These are phyloP conservation scores for Fusarium bulbicola DNA, from an alignment of 2,329 filamentous ascomycete genomes.

Conservation along the genomic window DNA sequence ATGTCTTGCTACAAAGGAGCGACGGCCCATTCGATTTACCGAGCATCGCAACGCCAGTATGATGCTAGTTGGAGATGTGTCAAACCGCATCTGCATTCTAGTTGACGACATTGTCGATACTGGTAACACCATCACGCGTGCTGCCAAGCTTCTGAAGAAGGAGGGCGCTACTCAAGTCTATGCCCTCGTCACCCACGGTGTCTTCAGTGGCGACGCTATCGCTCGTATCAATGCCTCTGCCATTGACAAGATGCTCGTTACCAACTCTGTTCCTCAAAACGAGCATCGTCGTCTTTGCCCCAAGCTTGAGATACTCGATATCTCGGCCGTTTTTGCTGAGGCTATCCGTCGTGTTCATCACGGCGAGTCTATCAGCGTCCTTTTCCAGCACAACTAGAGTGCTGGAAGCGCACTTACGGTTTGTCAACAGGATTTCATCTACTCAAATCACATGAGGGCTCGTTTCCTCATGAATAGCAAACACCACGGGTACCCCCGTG, in stretches of 20 bases:
- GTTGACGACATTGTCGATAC: conserved; percentile 96
- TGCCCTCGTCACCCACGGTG: conserved; percentile 92
- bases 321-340: conserved; percentile 92
- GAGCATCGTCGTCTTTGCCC: conserved; percentile 81
- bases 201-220: conserved; percentile 94
- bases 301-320: conserved; percentile 90
- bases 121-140: conserved; percentile 95
- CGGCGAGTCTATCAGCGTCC: conserved; percentile 94
- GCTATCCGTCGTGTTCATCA: conserved; percentile 96
- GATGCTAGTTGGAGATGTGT: conserved; percentile 92
- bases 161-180: conserved; percentile 93
- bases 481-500: background rate
- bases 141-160: conserved; percentile 95
- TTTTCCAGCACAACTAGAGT: conserved; percentile 67
- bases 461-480: background rate
- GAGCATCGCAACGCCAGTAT: conserved; percentile 93
- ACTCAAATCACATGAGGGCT: conserved; percentile 18
- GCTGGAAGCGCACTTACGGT: conserved; percentile 7
- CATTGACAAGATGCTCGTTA: conserved; percentile 93
- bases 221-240: conserved; percentile 92
- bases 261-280: conserved; percentile 91
- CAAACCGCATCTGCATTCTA: conserved; percentile 83
- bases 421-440: conserved; percentile 20
- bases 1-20: conserved; percentile 68
- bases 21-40: conserved; percentile 85